A percentile compares a stretch with the other conserved stretches of the same genome.
phyloP scores from a whole-genome alignment of 2,329 filamentous ascomycete species.

The Exophiala sideris region DNA sequence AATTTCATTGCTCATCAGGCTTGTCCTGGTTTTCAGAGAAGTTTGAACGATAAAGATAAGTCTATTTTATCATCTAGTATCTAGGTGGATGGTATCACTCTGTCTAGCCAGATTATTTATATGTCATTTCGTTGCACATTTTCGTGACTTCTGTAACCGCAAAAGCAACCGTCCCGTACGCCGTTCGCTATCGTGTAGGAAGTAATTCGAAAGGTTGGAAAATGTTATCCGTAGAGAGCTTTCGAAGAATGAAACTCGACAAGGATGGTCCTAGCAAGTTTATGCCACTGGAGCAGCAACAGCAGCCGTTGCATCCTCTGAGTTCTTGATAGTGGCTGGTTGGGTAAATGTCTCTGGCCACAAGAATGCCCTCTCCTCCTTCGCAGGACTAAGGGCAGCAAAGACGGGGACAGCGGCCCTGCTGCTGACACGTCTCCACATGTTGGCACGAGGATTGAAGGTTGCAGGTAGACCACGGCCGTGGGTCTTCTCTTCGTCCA shows the following conservation, averaged over 20 bases:
- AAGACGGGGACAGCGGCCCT: slow-evolving; percentile 52
- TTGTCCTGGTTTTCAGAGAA: background rate
- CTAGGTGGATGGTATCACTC: background rate
- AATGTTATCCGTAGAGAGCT: background rate
- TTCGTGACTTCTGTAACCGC: background rate
- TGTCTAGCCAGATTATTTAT: slow-evolving; percentile 6
- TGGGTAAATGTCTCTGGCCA: slow-evolving; percentile 60
- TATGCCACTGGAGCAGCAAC: slow-evolving; percentile 21
- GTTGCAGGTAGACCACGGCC: slow-evolving; percentile 57
- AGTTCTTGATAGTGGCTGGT: slow-evolving; percentile 33
- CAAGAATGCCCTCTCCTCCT: slow-evolving; percentile 61
- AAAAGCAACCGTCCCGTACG: background rate
- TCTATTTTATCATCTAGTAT: background rate
- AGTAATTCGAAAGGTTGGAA: background rate
- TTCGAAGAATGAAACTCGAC: background rate
- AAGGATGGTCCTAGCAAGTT: background rate
- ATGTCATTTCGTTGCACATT: background rate
- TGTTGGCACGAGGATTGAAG: slow-evolving; percentile 66
- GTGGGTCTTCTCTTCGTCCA: slow-evolving; percentile 60
- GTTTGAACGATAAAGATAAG: too few relatives aligned
- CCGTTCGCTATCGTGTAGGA: slow-evolving; percentile 5
- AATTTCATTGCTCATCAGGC: too few relatives aligned
- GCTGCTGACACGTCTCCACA: slow-evolving; percentile 63
- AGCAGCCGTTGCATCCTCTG: slow-evolving; percentile 6
- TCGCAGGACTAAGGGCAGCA: slow-evolving; percentile 50